phyloP scores from a whole-genome alignment of 1,284 basidiomycete species.

The Coriolopsis trogii region DNA sequence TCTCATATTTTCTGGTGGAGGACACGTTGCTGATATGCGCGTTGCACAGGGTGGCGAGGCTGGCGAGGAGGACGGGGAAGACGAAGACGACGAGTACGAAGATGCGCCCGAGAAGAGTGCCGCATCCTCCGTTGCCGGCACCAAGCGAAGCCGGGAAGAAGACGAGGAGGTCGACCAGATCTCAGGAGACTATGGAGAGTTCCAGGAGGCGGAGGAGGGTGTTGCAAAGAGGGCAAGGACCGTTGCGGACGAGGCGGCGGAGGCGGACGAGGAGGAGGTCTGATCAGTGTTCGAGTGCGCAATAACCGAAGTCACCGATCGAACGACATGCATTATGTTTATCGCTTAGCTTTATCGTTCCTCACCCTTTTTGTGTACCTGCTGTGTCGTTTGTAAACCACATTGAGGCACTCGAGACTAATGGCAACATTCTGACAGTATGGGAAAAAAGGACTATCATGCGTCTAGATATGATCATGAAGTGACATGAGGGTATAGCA shows the following conservation, averaged over 20 bases:
- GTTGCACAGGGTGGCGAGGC: slow-evolving; percentile 3
- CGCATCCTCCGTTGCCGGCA: slow-evolving; percentile 29
- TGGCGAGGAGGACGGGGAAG: slow-evolving; percentile 31
- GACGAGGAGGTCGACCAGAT: slow-evolving; percentile 39
- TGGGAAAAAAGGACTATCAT: no score
- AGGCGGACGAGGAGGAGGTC: slow-evolving; percentile 15
- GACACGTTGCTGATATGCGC: neutral
- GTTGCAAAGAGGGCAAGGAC: slow-evolving; percentile 38
- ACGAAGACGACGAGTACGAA: slow-evolving; percentile 39
- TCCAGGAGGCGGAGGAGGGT: slow-evolving; percentile 45
- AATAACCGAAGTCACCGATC: no score
- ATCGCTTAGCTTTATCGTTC: neutral
- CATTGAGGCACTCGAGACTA: no score
- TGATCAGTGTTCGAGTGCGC: no score
- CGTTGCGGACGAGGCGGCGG: slow-evolving; percentile 14
- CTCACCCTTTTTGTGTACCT: slow-evolving; percentile 7
- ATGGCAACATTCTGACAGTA: no score
- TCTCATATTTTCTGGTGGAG: neutral
- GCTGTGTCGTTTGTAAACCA: neutral
- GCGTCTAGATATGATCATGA: no score
- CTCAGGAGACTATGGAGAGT: slow-evolving; percentile 29
- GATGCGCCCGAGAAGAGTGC: slow-evolving; percentile 34
- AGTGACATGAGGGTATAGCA: slow-evolving; percentile 28
- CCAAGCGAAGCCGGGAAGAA: slow-evolving; percentile 42
- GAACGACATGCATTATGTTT: slow-evolving; percentile 5